phyloP scores from a whole-genome alignment of 257 asterid species.

The Solanum neorickii region DNA sequence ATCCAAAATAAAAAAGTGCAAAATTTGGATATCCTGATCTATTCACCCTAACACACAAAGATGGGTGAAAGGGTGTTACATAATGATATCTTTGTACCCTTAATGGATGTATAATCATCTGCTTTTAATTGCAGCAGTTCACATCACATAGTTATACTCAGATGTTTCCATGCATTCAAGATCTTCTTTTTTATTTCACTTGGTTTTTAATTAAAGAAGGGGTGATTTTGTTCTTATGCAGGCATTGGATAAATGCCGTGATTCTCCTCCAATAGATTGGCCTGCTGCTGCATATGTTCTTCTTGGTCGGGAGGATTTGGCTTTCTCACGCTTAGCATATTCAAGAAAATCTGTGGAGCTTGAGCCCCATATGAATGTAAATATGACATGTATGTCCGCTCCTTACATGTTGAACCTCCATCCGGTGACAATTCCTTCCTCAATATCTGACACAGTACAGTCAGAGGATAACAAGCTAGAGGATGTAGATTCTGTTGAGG shows the following conservation, averaged over 20 bases:
- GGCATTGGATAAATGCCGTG: conserved; percentile 93
- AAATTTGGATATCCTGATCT: not conserved
- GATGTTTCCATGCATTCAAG: not conserved
- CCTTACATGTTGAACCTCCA: conserved; percentile 88
- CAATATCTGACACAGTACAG: conserved; percentile 71
- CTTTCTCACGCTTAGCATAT: conserved; percentile 50
- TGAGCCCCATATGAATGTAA: conserved; percentile 42
- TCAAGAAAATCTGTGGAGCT: conserved; percentile 41
- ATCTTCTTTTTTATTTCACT: not conserved
- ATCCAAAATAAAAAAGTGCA: not conserved
- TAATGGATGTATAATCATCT: not conserved
- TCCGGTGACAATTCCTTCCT: conserved; percentile 81
- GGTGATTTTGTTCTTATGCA: conserved; percentile 14
- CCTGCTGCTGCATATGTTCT: conserved; percentile 93
- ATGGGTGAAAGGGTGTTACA: not conserved
- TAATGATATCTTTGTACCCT: not conserved
- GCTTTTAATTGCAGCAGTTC: not conserved
- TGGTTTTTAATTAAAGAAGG: not conserved
- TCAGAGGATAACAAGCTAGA: conserved; percentile 55
- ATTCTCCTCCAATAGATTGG: conserved; percentile 94
- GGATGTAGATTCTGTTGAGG: conserved; percentile 63
- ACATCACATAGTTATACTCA: not conserved
- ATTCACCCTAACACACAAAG: not conserved
- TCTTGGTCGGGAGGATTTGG: conserved; percentile 95
- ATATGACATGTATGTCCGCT: conserved; percentile 57